Evolutionary conservation across 345 rosid genomes (phyloP).

Genomic region (Lepidium aucheri): DNA sequence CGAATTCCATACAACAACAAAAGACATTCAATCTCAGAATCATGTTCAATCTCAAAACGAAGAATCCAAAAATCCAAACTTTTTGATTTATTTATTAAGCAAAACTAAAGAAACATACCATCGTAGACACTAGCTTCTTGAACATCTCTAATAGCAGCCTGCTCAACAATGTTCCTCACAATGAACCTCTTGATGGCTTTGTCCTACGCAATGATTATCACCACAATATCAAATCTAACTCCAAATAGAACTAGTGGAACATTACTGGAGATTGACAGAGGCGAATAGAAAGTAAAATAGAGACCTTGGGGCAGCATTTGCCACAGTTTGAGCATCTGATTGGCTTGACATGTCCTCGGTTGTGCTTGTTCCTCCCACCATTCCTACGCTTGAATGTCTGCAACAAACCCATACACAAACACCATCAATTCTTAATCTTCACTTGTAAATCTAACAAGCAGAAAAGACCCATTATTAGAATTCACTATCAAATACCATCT

Average conservation of each 20-base stretch:
- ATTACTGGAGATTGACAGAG: background rate
- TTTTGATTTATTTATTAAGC: background rate
- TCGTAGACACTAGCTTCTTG: slow-evolving; percentile 88
- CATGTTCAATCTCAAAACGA: background rate
- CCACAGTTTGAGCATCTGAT: slow-evolving; percentile 97
- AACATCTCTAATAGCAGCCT: slow-evolving; percentile 88
- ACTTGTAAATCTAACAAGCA: background rate
- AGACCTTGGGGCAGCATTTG: slow-evolving; percentile 86
- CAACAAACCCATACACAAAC: background rate
- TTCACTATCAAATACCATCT: background rate
- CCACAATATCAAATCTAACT: background rate
- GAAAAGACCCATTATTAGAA: background rate
- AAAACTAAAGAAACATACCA: slow-evolving; percentile 22
- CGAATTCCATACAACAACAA: background rate
- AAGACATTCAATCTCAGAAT: background rate
- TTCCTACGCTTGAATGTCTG: slow-evolving; percentile 97
- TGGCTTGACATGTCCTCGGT: slow-evolving; percentile 85
- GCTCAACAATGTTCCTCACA: slow-evolving; percentile 93
- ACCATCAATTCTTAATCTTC: background rate
- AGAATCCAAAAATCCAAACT: background rate
- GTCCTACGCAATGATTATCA: slow-evolving; percentile 32
- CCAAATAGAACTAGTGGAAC: background rate
- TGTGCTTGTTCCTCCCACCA: slow-evolving; percentile 96
- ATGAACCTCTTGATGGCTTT: slow-evolving; percentile 83
- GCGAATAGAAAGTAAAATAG: background rate